Base-by-base conservation (phyloP, 768 basidiomycete species). In the Polyporus arcularius region DNA sequence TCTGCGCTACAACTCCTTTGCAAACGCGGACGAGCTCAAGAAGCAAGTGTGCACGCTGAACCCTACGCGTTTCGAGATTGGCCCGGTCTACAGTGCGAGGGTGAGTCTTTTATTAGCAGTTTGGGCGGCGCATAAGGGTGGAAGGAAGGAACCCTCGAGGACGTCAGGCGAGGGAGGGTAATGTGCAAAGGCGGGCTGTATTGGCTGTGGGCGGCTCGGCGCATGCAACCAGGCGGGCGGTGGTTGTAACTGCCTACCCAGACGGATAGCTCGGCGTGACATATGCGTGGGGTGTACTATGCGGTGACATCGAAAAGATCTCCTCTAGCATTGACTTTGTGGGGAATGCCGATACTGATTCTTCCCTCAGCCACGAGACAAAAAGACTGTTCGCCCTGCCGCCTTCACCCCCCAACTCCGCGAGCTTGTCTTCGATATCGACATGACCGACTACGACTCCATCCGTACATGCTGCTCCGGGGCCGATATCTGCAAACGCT, bases 371-470 rank as follows among this genome's bases (percentile, higher is more conserved):
- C 96, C 96, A 3, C 81, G 86, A 68, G 96, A 98, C 78, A 90
- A 85, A 71, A 96, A 96, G 70, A 88, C 91, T 0, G 79, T 93
- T 10, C 85, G 85, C 11, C 78, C 87, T n/a, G 75, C 77, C 2
- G 81, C 80, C 0, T 87, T 98, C 65, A 79, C 81, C 46, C 94
- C 97, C 0, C 72, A 84, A 38, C 83, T 85, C 64, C 89, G 97
- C 60, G 97, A 98, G 72, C 88, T 99, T 45, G 96, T 98, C 0
- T 97, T 99, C 72, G 97, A 99, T 85, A 98, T 99, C 72, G 97
- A 99, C 75, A 98, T 99, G 97, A 96, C 97, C 15, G 97, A 99
- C 76, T 99, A 98, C 76, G 96, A 99, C 72, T 80, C 87, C 47
- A 85, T 98, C 68, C 88, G 97, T 50, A 98, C 95, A 0, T 99